A percentile compares a stretch with the other conserved stretches of the same genome.
Conservation (phyloP, 306 rosid genomes). For the Delonix regia region DNA sequence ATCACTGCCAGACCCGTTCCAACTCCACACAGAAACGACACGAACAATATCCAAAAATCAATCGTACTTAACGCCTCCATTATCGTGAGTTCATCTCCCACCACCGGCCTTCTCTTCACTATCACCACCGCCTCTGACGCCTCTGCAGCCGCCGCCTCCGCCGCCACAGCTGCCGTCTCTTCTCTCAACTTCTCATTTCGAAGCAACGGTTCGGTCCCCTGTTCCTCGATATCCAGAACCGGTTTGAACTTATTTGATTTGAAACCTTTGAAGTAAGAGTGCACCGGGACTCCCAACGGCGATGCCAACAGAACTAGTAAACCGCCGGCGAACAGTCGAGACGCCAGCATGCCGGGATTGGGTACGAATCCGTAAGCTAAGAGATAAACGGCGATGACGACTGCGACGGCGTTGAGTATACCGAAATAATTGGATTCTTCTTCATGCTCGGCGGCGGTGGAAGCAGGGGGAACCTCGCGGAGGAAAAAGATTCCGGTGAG, state of each 20-base stretch:
- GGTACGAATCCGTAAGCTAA: conserved; percentile 60
- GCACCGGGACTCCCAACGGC: conserved; percentile 63
- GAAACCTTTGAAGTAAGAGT: conserved; percentile 42
- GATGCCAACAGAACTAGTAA: conserved; percentile 63
- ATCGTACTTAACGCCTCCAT: conserved; percentile 52
- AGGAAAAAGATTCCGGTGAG: conserved; percentile 76
- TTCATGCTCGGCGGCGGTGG: conserved; percentile 39
- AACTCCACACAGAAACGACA: conserved; percentile 86
- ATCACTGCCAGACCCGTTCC: conserved; percentile 87
- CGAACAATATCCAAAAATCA: conserved; percentile 90
- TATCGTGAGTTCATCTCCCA: conserved; percentile 93
- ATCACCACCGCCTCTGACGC: conserved; percentile 6
- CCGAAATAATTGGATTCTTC: conserved; percentile 67
- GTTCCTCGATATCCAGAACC: conserved; percentile 47
- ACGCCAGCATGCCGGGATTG: conserved; percentile 43
- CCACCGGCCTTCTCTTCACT: conserved; percentile 37
- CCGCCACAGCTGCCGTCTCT: not conserved
- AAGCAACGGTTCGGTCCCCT: conserved; percentile 49
- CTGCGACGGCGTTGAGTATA: conserved; percentile 65
- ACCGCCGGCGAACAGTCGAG: conserved; percentile 48
- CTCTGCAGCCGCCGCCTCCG: not conserved
- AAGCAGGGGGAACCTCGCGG: conserved; percentile 56
- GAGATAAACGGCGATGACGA: conserved; percentile 66
- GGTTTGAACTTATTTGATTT: not conserved
- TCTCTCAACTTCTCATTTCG: not conserved